phyloP scores from a whole-genome alignment of 2,329 filamentous ascomycete genomes.

The Ceratocystis smalleyi region DNA sequence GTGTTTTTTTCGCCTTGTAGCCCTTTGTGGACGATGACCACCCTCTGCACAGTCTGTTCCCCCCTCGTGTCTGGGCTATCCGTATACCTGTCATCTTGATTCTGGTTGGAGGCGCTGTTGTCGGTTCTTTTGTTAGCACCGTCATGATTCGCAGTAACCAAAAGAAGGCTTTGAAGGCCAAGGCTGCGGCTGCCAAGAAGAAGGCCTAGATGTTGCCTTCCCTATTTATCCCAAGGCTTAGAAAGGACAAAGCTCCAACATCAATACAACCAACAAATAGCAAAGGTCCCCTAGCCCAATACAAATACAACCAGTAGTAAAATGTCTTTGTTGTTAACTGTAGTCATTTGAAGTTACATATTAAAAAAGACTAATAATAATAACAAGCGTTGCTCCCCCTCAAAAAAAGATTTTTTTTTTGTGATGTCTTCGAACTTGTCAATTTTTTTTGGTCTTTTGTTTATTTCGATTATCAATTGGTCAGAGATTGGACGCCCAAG shows the following conservation, averaged over 20 bases:
- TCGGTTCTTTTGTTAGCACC: slow-evolving; percentile 86
- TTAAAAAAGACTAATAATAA: not conserved
- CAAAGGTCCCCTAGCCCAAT: no score
- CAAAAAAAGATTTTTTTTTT: slow-evolving; percentile 5
- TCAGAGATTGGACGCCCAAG: no score
- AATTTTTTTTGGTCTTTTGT: slow-evolving; percentile 6
- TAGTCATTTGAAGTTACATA: not conserved
- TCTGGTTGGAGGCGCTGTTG: slow-evolving; percentile 77
- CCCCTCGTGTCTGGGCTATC: slow-evolving; percentile 94
- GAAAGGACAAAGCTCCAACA: no score
- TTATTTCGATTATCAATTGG: not conserved
- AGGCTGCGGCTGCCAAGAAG: slow-evolving; percentile 62
- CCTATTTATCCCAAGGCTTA: no score
- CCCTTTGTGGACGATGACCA: slow-evolving; percentile 95
- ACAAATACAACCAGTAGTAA: no score
- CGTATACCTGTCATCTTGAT: slow-evolving; percentile 95
- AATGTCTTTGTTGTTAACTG: not conserved
- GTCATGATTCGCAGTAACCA: slow-evolving; percentile 98
- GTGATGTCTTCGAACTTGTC: not conserved
- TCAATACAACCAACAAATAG: not conserved
- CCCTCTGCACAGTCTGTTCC: slow-evolving; percentile 86
- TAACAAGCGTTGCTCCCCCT: not conserved
- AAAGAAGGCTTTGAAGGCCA: slow-evolving; percentile 92
- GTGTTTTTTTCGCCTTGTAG: slow-evolving; percentile 31
- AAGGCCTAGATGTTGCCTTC: slow-evolving; percentile 44